These are phyloP conservation scores for Zarea fungicola DNA, from an alignment of 2,329 filamentous ascomycete genomes.

Conservation along the genomic window DNA sequence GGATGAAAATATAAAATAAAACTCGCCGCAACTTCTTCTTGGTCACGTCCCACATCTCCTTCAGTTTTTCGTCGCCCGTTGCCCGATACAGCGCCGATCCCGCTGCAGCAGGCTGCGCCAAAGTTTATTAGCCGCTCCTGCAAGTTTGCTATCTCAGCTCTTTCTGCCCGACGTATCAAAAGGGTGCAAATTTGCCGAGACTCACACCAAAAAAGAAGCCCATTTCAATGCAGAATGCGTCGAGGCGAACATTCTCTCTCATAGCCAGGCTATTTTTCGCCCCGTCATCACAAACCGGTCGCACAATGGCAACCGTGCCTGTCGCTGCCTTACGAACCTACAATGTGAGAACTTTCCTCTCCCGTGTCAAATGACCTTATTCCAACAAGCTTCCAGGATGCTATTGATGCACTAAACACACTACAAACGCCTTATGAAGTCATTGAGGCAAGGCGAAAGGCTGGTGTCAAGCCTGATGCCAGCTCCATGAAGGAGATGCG, in stretches of 20 bases:
- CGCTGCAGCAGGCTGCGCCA: background rate
- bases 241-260: conserved; percentile 22
- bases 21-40: background rate
- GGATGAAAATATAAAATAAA: too few relatives aligned
- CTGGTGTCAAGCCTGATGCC: conserved; percentile 65
- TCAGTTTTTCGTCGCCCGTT: too few relatives aligned
- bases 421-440: conserved; percentile 84
- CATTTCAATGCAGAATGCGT: conserved; percentile 29
- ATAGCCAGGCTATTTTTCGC: conserved; percentile 15
- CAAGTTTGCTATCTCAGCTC: background rate
- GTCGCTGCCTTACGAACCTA: conserved; percentile 30
- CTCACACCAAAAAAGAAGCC: background rate
- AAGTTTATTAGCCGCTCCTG: background rate
- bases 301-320: conserved; percentile 8
- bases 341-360: conserved; percentile 23
- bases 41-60: too few relatives aligned
- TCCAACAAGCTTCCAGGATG: conserved; percentile 54
- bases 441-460: conserved; percentile 71
- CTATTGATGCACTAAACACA: conserved; percentile 78
- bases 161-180: background rate
- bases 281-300: background rate
- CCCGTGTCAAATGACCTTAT: background rate
- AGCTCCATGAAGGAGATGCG: conserved; percentile 72
- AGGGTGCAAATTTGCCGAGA: background rate
- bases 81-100: conserved; percentile 1